Base-by-base conservation (phyloP, 495 filamentous ascomycete genomes). In the Aspergillus conjunctus region DNA sequence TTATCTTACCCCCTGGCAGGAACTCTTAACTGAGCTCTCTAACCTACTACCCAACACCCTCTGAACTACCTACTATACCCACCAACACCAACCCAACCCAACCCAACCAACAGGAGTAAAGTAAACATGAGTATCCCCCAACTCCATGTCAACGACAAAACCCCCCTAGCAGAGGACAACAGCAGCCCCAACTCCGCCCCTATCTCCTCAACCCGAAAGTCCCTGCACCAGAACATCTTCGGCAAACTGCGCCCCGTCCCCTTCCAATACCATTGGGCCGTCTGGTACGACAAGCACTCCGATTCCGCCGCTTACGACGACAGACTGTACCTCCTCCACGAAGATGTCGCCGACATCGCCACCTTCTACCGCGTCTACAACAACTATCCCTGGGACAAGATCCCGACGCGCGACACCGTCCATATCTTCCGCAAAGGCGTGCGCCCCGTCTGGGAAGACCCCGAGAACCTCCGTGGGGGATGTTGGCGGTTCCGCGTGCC, bases 301-400 rank as follows among this genome's bases (percentile, higher is more conserved):
- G 62, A 64, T 3, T 43, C 54, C 48, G 68, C 63, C 58, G 72
- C 71, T 55, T 92, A 90, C 75, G 80, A 82, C 59, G 83, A 80
- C 44, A 83, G 86, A 58, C 82, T 91, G 20, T 89, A 86, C 65
- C 79, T 87, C 63, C 76, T 92, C 1, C 83, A 85, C 63, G 76
- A 83, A 45, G 86, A 84, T 68, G 88, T 93, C 73, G 81, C 86
- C 72, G 87, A 87, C 63, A 84, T 91, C 63, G 84, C 90, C 69
- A 86, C 88, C 62, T 97, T 96, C 76, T 96, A 91, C 89, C 85
- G 90, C 58, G 87, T 92, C 73, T 87, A 88, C 77, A 96, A 97
- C 76, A 94, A 96, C 73, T 92, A 90, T 54, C 88, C 90, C 14
- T 83, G 92, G 57, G 77, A 87, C 20, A 83, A 83, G 66, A 84